Base-by-base conservation (phyloP, 305 asterid species). In the Fraxinus dipetala region DNA sequence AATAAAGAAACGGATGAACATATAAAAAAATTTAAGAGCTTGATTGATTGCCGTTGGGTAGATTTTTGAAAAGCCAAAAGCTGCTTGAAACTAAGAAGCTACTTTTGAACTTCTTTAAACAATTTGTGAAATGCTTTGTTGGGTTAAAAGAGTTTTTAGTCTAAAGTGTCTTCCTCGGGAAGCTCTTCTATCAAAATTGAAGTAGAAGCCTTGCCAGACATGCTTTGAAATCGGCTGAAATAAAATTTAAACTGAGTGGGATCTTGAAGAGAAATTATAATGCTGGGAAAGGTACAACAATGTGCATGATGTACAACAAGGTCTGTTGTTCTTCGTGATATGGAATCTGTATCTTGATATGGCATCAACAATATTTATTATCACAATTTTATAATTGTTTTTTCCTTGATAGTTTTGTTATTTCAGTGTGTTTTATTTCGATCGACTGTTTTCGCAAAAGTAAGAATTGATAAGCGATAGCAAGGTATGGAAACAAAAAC, bases 171-270 rank as follows among this genome's bases (percentile, higher is more conserved):
- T 48, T 48, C 59, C 1, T 48, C 0, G 20, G 70, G 70, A 59
- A 59, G 28, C 70, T 22, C 6, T 13, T 48, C 59, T 13, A 48
- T 13, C 4, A 48, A 48, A 48, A 10, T 40, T 40, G 48, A 40
- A 45, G 56, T 45, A 45, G 18, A 45, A 45, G n/a, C 20, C 59
- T 14, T 48, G 18, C 59, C 59, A 4, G 18, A 48, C 7, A 4
- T 2, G 54, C 54, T 45, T 45, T 2, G n/a, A 45, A 51, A 16
- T 54, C 9, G 24, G 28, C 31, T 61, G 31, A 22, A 67, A 28
- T 67, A 67, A 67, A 67, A 67, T 9, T 36, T 67, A 67, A 67
- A 67, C 75, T 4, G 38, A 67, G 75, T 67, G 75, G 75, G 74
- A 16, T 67, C 74, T 67, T 26, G 18, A 67, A 67, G 73, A 11